These are phyloP conservation scores for Monosporozyma servazzii DNA, from an alignment of 805 yeast species.

Conservation along the genomic window DNA sequence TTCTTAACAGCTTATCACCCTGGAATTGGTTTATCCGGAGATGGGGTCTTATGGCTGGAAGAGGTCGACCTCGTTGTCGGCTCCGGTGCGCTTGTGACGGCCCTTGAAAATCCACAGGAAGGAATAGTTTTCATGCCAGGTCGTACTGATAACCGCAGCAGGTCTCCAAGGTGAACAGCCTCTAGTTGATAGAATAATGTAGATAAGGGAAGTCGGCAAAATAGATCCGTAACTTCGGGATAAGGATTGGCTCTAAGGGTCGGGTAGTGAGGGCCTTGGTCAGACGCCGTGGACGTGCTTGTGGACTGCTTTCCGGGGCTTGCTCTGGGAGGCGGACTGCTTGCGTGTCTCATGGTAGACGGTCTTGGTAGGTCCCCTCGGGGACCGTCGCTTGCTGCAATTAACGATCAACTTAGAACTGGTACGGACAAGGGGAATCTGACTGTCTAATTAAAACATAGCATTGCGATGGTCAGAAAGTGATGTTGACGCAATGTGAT, in stretches of 20 bases:
- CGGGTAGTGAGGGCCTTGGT: slow-evolving; percentile 33
- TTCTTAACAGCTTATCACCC: slow-evolving; percentile 35
- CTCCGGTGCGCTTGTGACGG: slow-evolving; percentile 36
- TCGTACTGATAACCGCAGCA: slow-evolving; percentile 39
- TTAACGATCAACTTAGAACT: slow-evolving; percentile 25
- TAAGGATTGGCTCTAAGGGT: slow-evolving; percentile 37
- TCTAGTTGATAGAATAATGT: slow-evolving; percentile 37
- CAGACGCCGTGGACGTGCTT: slow-evolving; percentile 29
- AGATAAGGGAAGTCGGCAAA: slow-evolving; percentile 39
- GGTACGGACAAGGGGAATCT: slow-evolving; percentile 33
- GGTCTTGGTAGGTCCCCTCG: slow-evolving; percentile 23
- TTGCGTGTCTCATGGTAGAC: slow-evolving; percentile 22
- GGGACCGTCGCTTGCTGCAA: slow-evolving; percentile 26
- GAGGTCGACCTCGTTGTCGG: slow-evolving; percentile 32
- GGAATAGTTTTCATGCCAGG: slow-evolving; percentile 35
- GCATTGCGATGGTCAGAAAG: slow-evolving; percentile 39
- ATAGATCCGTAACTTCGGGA: slow-evolving; percentile 38
- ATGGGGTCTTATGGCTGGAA: slow-evolving; percentile 34
- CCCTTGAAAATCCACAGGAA: slow-evolving; percentile 36
- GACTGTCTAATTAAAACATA: slow-evolving; percentile 38
- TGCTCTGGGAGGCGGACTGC: slow-evolving; percentile 22
- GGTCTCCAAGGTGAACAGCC: slow-evolving; percentile 40
- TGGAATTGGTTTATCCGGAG: slow-evolving; percentile 36
- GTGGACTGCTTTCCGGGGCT: slow-evolving; percentile 22
- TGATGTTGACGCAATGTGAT: slow-evolving; percentile 39